Percentiles rank a stretch among this genome's conserved stretches.
phyloP scores from a whole-genome alignment of 805 yeast genomes.

The Sungouiella blattae region DNA sequence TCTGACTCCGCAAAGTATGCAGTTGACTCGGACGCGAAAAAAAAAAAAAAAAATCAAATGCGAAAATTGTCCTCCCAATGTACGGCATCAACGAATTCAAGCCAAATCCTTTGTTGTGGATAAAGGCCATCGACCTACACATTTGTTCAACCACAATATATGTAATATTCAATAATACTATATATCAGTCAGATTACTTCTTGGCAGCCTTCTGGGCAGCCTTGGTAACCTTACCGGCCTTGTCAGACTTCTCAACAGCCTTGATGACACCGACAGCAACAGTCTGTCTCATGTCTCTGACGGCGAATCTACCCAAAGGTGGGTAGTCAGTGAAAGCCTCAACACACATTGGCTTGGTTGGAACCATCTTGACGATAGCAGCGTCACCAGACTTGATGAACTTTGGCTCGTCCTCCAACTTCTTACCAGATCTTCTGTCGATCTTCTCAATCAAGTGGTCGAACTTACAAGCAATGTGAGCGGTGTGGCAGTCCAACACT shows the following conservation, averaged over 20 bases:
- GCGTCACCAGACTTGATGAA: conserved; percentile 38
- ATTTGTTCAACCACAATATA: too few species aligned
- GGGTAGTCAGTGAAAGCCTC: conserved; percentile 44
- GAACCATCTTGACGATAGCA: conserved; percentile 41
- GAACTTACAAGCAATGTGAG: conserved; percentile 89
- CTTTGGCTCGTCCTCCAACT: conserved; percentile 31
- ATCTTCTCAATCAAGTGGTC: conserved; percentile 76
- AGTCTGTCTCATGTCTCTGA: conserved; percentile 99
- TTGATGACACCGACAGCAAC: conserved; percentile 99
- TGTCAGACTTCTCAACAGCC: conserved; percentile 83
- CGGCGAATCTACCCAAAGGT: conserved; percentile 52
- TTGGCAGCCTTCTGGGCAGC: conserved; percentile 83
- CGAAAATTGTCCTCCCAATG: too few species aligned
- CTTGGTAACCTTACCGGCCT: conserved; percentile 94
- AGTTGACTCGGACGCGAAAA: too few species aligned
- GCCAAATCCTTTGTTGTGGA: background rate
- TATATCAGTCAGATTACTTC: conserved; percentile 45
- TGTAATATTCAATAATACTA: conserved; percentile 3
- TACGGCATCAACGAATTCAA: background rate
- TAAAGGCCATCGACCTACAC: too few species aligned
- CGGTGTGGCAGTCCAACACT: conserved; percentile 89
- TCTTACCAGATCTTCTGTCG: conserved; percentile 65
- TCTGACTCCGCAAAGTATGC: too few species aligned
- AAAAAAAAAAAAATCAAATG: too few species aligned
- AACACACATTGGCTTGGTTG: conserved; percentile 44